Evolutionary conservation across 768 basidiomycete species (phyloP).

Genomic region (Mycena filopes): DNA sequence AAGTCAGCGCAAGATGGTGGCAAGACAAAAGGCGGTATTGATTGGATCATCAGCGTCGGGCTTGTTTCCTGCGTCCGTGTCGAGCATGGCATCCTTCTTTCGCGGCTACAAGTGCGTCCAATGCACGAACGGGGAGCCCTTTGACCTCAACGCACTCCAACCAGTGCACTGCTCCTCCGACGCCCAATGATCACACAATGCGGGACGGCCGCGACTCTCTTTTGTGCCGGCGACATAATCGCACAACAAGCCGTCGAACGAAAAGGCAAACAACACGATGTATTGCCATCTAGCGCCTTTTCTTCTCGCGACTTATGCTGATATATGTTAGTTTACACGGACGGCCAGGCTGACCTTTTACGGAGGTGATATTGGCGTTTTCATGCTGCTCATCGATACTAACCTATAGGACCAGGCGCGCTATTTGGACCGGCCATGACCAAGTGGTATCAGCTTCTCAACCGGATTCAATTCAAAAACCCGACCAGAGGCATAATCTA

Average conservation of each 20-base stretch:
- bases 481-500: slow-evolving; percentile 69
- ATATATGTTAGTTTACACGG: slow-evolving; percentile 56
- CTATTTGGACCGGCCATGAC: slow-evolving; percentile 87
- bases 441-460: slow-evolving; percentile 82
- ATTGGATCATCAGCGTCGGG: too few species aligned
- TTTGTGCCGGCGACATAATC: slow-evolving; percentile 81
- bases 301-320: not conserved
- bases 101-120: slow-evolving; percentile 54
- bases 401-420: slow-evolving; percentile 51
- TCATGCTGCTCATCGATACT: not conserved
- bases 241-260: slow-evolving; percentile 89
- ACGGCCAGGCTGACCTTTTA: slow-evolving; percentile 77
- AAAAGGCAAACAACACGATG: slow-evolving; percentile 80
- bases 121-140: not conserved
- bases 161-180: slow-evolving; percentile 68
- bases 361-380: slow-evolving; percentile 60
- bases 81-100: slow-evolving; percentile 56
- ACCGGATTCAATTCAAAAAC: slow-evolving; percentile 73
- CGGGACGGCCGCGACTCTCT: slow-evolving; percentile 71
- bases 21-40: too few species aligned
- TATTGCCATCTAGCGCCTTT: slow-evolving; percentile 47
- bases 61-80: too few species aligned
- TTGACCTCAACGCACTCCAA: slow-evolving; percentile 11
- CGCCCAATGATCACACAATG: slow-evolving; percentile 74
- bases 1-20: too few species aligned